These are phyloP conservation scores for Pseudovirgaria hyperparasitica DNA, from an alignment of 2,329 filamentous ascomycete species.

Conservation along the genomic window DNA sequence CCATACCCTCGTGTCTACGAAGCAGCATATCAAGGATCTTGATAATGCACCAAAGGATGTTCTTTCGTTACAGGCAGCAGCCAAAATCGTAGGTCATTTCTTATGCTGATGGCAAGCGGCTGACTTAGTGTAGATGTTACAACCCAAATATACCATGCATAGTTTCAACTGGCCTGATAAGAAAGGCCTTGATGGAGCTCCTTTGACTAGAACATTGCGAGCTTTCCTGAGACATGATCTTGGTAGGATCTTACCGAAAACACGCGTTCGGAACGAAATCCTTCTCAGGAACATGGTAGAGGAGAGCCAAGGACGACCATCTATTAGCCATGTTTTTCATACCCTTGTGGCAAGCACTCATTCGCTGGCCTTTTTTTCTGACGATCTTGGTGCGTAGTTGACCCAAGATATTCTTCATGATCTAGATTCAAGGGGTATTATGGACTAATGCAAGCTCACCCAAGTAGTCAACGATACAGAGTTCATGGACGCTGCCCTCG, in stretches of 20 bases:
- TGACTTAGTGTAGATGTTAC: constrained; percentile 9
- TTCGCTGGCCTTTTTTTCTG: constrained; percentile 9
- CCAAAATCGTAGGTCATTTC: constrained; percentile 6
- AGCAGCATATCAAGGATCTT: constrained; percentile 9
- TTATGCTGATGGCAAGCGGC: constrained; percentile 5
- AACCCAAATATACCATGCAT: constrained; percentile 13
- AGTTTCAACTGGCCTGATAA: constrained; percentile 19
- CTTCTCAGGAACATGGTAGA: constrained; percentile 4
- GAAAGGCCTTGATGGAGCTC: constrained; percentile 14
- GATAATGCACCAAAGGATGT: constrained; percentile 9
- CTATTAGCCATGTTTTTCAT: constrained; percentile 7
- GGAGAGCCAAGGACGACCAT: background rate
- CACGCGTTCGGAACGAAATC: constrained; percentile 6
- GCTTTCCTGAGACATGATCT: constrained; percentile 13
- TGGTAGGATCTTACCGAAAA: constrained; percentile 8
- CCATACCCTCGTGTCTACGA: constrained; percentile 3
- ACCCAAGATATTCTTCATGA: background rate
- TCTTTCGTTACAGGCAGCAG: constrained; percentile 7
- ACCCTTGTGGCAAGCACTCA: constrained; percentile 9
- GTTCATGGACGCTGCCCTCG: constrained; percentile 11
- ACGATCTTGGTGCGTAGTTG: constrained; percentile 6
- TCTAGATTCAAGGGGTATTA: no score
- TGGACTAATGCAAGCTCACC: background rate
- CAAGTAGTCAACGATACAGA: constrained; percentile 10
- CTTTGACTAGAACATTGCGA: constrained; percentile 10